Base-by-base conservation (phyloP, 2,329 filamentous ascomycete genomes). In the Neoarthrinium moseri region DNA sequence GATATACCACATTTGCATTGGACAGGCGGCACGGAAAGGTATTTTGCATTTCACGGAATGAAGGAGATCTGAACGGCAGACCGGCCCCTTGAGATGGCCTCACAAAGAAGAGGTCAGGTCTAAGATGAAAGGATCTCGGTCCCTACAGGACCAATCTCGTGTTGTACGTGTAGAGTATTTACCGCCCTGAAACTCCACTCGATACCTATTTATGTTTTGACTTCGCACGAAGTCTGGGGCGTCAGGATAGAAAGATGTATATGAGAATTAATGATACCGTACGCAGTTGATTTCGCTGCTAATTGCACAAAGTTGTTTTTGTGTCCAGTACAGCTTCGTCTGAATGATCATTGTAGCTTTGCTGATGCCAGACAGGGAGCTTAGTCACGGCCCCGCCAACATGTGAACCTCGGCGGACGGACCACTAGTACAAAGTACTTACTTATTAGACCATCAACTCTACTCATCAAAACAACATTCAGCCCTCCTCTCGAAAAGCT, bases 161-260 rank as follows among this genome's bases (percentile, higher is more conserved):
- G n/a, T n/a, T n/a, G n/a, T 36, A 22, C 22, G 50, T 51, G 47
- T 55, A 55, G 42, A 53, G 45, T 51, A 52, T 52, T 50, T 40
- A 32, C 35, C 50, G 48, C 51, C 48, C 27, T 23, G 45, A 44
- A 49, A 54, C 53, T 55, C 54, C 54, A 54, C 51, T 54, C 54
- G 51, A 52, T 54, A 52, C 52, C 51, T 37, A 33, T 34, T 21
- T 23, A 17, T 38, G 34, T 40, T 23, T 39, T 39, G 20, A 6
- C 36, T 26, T 22, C 20, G 33, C 39, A 30, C 45, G 27, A 49
- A 43, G 35, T 51, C 40, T 17, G 36, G 46, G 37, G 20, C 30
- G 43, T 20, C 44, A 46, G 40, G 32, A 49, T 48, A 42, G 45
- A 49, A 30, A 38, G 13, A 11, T 40, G 36, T 23, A 39, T 26